Base-by-base conservation (phyloP, 345 rosid genomes). In the Euclidium syriacum region DNA sequence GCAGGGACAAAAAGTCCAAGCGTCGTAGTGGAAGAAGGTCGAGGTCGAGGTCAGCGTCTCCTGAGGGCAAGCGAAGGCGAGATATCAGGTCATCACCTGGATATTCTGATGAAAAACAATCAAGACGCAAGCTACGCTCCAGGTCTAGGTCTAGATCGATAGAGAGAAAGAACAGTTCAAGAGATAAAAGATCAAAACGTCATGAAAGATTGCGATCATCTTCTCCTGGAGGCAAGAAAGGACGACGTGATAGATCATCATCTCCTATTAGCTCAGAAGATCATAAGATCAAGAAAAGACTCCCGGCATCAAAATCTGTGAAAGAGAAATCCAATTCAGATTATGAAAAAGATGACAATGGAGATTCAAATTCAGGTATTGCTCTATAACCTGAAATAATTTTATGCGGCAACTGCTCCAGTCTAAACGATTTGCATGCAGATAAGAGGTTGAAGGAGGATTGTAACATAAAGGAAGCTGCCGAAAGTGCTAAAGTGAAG, bases 81-180 rank as follows among this genome's bases (percentile, higher is more conserved):
- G 66, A 60, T 64, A 78, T 81, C 51, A 84, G 76, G 68, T 64
- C 79, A 53, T 78, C 88, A 48, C 84, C 76, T 18, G 80, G 76
- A 70, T 53, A 77, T 67, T 75, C 65, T 54, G 79, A 80, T 70
- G 86, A 78, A 47, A 77, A 42, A 22, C 78, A 65, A 66, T 75
- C 83, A 51, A 82, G 81, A 75, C 81, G 62, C 17, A 77, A 70
- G 62, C 68, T 70, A 56, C 78, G 3, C 41, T 83, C 88, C 2
- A 79, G 86, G 67, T 84, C 99, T 39, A 79, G 86, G 67, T 84
- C 99, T 39, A 74, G 52, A 75, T 80, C 87, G 47, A 11, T 64
- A 10, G 88, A 84, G 65, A 67, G 68, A 48, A 84, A 65, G 75
- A 73, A 58, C 19, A 69, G 33, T 15, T 72, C 84, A 4, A 36